A percentile compares a stretch with the other conserved stretches of the same genome.
Evolutionary conservation across 768 basidiomycete genomes (phyloP).

Genomic region (Kwoniella bestiolae): DNA sequence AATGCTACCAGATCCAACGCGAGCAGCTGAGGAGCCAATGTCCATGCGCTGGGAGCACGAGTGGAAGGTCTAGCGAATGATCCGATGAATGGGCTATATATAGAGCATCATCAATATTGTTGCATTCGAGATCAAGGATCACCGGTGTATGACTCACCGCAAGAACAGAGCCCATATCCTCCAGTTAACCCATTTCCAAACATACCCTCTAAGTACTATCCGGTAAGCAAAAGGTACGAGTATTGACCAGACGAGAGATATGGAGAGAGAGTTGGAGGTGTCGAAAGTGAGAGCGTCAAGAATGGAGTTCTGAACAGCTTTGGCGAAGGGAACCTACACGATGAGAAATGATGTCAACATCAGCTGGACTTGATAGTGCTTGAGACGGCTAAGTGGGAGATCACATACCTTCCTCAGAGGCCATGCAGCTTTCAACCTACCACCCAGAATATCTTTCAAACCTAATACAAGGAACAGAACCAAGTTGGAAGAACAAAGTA

Average conservation of each 20-base stretch:
- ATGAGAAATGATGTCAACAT: background rate
- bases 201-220: slow-evolving; percentile 12
- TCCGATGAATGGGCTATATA: slow-evolving; percentile 43
- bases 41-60: slow-evolving; percentile 20
- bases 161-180: slow-evolving; percentile 21
- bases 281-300: slow-evolving; percentile 7
- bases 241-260: slow-evolving; percentile 12
- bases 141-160: slow-evolving; percentile 8
- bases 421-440: slow-evolving; percentile 34
- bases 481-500: slow-evolving; percentile 33
- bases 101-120: background rate
- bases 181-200: slow-evolving; percentile 23
- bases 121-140: too few species aligned
- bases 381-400: background rate
- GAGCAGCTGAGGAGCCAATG: slow-evolving; percentile 29
- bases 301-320: slow-evolving; percentile 11
- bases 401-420: slow-evolving; percentile 38
- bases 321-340: slow-evolving; percentile 16
- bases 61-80: slow-evolving; percentile 37
- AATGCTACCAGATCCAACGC: slow-evolving; percentile 31
- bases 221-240: slow-evolving; percentile 14
- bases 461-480: slow-evolving; percentile 31
- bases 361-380: background rate
- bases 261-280: slow-evolving; percentile 12
- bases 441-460: slow-evolving; percentile 36